Evolutionary conservation across 208 protist genomes (phyloP).

Genomic region (Acanthamoeba triangularis): DNA sequence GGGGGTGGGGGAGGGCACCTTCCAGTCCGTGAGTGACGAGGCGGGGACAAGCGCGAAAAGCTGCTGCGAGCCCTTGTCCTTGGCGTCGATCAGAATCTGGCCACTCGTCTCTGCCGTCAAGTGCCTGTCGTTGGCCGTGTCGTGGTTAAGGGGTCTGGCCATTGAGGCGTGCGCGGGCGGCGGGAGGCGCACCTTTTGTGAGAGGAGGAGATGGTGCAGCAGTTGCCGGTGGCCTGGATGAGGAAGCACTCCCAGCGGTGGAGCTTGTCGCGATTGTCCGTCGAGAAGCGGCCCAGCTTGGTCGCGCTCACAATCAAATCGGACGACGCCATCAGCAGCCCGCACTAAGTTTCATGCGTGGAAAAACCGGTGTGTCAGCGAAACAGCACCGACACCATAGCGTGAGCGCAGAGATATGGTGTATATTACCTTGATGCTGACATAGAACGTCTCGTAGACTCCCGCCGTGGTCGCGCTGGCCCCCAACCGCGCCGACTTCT

Average conservation of each 20-base stretch:
- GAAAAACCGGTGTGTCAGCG: background rate
- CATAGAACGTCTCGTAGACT: slow-evolving; percentile 34
- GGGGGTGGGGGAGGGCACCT: background rate
- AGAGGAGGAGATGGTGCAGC: slow-evolving; percentile 61
- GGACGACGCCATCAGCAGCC: background rate
- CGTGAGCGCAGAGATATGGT: background rate
- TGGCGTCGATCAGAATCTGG: slow-evolving; percentile 21
- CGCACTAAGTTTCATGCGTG: background rate
- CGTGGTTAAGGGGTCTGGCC: background rate
- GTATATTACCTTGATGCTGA: slow-evolving; percentile 24
- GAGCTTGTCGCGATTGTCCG: slow-evolving; percentile 20
- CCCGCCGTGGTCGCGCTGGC: slow-evolving; percentile 2
- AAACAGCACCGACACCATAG: background rate
- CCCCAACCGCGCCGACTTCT: slow-evolving; percentile 26
- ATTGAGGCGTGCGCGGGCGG: background rate
- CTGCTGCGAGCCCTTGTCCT: slow-evolving; percentile 51
- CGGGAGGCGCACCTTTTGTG: background rate
- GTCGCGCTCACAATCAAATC: slow-evolving; percentile 20
- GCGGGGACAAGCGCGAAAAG: slow-evolving; percentile 29
- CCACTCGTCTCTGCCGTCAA: slow-evolving; percentile 25
- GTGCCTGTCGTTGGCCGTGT: background rate
- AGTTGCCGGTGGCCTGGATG: slow-evolving; percentile 44
- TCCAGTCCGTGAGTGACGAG: slow-evolving; percentile 21
- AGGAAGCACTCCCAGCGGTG: slow-evolving; percentile 32
- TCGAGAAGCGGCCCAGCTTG: slow-evolving; percentile 56